A percentile compares a stretch with the other conserved stretches of the same genome.
phyloP scores from a whole-genome alignment of 495 filamentous ascomycete genomes.

The Penicillium odoratum region DNA sequence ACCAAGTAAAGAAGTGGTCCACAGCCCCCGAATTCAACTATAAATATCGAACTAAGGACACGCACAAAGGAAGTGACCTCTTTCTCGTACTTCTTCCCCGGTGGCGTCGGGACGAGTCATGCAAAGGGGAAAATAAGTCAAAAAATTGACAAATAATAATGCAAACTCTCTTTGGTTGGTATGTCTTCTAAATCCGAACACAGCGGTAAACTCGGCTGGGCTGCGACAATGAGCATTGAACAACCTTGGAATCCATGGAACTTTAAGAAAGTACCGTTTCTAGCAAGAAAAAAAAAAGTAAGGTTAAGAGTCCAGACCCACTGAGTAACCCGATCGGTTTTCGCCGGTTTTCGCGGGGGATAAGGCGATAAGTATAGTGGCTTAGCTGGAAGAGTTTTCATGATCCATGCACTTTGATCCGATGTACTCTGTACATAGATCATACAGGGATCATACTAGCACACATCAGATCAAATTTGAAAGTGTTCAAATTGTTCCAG shows the following conservation, averaged over 20 bases:
- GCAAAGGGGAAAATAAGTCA: neutral
- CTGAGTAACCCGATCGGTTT: constrained; percentile 16
- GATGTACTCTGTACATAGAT: no score
- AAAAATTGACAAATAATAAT: neutral
- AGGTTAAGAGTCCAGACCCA: constrained; percentile 6
- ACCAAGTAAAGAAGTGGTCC: neutral
- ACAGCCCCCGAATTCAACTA: neutral
- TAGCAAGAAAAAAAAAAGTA: neutral
- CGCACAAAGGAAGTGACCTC: neutral
- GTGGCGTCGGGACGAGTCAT: neutral
- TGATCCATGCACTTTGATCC: neutral
- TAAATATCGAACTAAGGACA: neutral
- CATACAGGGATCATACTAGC: no score
- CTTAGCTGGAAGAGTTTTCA: neutral
- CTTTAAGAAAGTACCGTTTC: no score
- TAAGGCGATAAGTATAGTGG: constrained; percentile 10
- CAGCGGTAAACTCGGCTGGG: neutral
- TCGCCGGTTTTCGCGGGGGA: constrained; percentile 30
- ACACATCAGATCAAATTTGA: neutral
- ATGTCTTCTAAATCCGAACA: neutral
- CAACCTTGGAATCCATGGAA: neutral
- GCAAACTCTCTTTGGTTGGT: neutral
- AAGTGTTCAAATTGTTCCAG: no score
- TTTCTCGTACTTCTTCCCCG: neutral
- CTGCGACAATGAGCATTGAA: neutral